These are phyloP conservation scores for Pharus latifolius DNA, from an alignment of 176 grass and related monocot genomes.

Conservation along the genomic window DNA sequence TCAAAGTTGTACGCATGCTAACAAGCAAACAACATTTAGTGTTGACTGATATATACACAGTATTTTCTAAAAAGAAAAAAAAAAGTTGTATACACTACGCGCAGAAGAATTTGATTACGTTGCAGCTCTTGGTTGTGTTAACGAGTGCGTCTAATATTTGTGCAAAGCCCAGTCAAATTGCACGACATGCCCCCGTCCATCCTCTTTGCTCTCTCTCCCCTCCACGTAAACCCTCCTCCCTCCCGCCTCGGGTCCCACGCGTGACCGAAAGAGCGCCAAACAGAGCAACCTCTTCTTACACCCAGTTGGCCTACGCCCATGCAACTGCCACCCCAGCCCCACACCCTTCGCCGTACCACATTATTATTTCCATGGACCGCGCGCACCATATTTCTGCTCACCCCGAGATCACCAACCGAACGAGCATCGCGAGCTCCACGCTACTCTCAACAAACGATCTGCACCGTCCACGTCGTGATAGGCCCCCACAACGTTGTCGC, in stretches of 20 bases:
- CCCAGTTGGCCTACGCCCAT: neutral
- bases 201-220: neutral
- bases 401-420: neutral
- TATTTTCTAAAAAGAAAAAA: no score
- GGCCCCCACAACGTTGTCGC: neutral
- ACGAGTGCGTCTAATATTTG: slow-evolving; percentile 2
- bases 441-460: slow-evolving; percentile 11
- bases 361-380: neutral
- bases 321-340: neutral
- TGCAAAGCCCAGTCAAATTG: neutral
- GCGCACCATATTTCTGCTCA: neutral
- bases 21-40: no score
- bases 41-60: no score
- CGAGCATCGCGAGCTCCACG: slow-evolving; percentile 10
- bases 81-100: no score
- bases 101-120: neutral
- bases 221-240: slow-evolving; percentile 9
- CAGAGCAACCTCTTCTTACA: rapidly evolving
- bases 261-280: neutral
- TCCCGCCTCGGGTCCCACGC: neutral
- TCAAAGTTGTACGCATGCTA: no score
- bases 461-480: slow-evolving; percentile 22
- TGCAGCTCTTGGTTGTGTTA: neutral
- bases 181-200: neutral
- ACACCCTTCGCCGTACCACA: no score